phyloP scores from a whole-genome alignment of 106 monocot species.

The Dendrobium officinale region DNA sequence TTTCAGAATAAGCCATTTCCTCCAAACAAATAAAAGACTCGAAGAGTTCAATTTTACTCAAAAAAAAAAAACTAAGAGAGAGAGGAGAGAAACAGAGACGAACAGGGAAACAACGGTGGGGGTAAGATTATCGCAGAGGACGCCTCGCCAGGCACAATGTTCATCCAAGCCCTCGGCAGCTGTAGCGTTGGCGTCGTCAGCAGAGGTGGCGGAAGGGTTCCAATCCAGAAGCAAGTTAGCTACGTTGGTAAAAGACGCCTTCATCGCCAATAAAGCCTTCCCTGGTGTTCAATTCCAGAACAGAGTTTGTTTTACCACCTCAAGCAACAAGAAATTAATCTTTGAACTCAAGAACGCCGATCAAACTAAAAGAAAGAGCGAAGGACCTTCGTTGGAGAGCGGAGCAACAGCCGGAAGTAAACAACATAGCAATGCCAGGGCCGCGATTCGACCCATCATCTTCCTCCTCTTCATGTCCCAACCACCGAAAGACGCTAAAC shows the following conservation, averaged over 20 bases:
- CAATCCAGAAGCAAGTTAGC: conserved; percentile 74
- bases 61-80: background rate
- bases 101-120: conserved; percentile 66
- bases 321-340: background rate
- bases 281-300: conserved; percentile 28
- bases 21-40: no score
- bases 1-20: background rate
- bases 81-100: background rate
- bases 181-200: conserved; percentile 8
- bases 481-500: background rate
- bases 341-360: background rate
- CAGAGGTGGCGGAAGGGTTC: conserved; percentile 17
- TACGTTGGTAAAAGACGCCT: conserved; percentile 64
- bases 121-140: conserved; percentile 62
- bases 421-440: conserved; percentile 15
- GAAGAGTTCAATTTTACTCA: no score
- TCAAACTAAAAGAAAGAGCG: background rate
- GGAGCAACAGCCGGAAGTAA: conserved; percentile 9
- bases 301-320: background rate
- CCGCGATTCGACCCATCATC: conserved; percentile 1
- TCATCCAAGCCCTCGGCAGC: conserved; percentile 8
- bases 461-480: conserved; percentile 7
- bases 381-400: conserved; percentile 38
- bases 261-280: conserved; percentile 41
- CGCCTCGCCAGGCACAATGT: conserved; percentile 84